Percentiles rank a stretch among this genome's conserved stretches.
These are phyloP conservation scores for Secale cereale DNA, from an alignment of 176 grass and related monocot species.

Conservation along the genomic window DNA sequence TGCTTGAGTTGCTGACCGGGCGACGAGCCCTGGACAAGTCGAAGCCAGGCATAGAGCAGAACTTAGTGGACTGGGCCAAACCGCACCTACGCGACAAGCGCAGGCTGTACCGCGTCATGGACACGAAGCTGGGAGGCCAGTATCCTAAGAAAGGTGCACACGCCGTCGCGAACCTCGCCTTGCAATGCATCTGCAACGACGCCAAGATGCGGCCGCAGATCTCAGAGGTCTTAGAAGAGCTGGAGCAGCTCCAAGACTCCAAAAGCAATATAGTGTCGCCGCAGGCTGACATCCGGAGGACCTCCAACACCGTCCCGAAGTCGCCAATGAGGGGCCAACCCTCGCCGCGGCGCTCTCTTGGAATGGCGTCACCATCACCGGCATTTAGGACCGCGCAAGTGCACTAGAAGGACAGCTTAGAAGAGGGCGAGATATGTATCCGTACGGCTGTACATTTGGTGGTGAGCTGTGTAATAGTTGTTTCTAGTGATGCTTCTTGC, in stretches of 20 bases:
- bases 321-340: slow-evolving; percentile 49
- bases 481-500: slow-evolving; percentile 18
- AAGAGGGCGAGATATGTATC: background rate
- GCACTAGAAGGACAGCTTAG: slow-evolving; percentile 35
- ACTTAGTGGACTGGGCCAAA: slow-evolving; percentile 77
- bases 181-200: slow-evolving; percentile 58
- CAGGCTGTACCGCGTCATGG: slow-evolving; percentile 70
- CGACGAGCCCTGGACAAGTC: slow-evolving; percentile 67
- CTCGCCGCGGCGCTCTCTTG: slow-evolving; percentile 40
- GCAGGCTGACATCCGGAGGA: slow-evolving; percentile 27
- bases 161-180: slow-evolving; percentile 51
- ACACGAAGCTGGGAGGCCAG: slow-evolving; percentile 69
- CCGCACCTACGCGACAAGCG: slow-evolving; percentile 67
- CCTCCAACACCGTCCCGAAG: slow-evolving; percentile 32
- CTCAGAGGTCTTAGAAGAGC: slow-evolving; percentile 56
- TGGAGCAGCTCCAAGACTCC: slow-evolving; percentile 65
- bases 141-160: slow-evolving; percentile 71
- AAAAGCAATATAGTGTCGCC: slow-evolving; percentile 31
- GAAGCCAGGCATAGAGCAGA: slow-evolving; percentile 63
- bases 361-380: slow-evolving; percentile 40
- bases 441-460: slow-evolving; percentile 46
- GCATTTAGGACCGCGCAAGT: slow-evolving; percentile 37
- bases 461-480: slow-evolving; percentile 20
- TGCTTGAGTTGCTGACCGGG: slow-evolving; percentile 73
- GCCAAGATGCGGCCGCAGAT: slow-evolving; percentile 62